Percentiles rank a stretch among this genome's conserved stretches.
These are phyloP conservation scores for Papiliotrema terrestris DNA, from an alignment of 1,284 basidiomycete genomes.

Conservation along the genomic window DNA sequence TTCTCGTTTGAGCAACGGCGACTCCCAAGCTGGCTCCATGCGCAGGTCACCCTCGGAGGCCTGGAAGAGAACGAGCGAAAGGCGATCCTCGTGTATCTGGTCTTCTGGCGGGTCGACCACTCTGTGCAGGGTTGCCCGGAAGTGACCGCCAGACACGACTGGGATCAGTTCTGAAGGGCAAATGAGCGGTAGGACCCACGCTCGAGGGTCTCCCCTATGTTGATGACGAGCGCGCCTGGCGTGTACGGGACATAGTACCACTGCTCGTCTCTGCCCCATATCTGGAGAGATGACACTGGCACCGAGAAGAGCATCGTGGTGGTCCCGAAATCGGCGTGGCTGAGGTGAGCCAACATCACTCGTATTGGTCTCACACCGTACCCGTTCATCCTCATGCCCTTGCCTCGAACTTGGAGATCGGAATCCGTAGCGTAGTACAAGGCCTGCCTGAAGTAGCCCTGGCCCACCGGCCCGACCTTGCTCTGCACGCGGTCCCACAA, in stretches of 20 bases:
- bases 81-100: slow-evolving; percentile 44
- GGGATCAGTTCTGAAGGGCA: no score
- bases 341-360: not conserved
- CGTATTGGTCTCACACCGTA: not conserved
- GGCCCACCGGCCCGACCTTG: slow-evolving; percentile 42
- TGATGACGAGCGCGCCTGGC: slow-evolving; percentile 36
- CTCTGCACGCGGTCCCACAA: slow-evolving; percentile 50
- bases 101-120: slow-evolving; percentile 49
- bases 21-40: slow-evolving; percentile 32
- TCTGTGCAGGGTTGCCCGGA: slow-evolving; percentile 49
- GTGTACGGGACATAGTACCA: slow-evolving; percentile 50
- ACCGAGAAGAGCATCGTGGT: slow-evolving; percentile 51
- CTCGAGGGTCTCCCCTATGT: slow-evolving; percentile 39
- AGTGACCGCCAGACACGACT: slow-evolving; percentile 40
- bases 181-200: no score
- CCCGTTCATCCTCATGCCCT: slow-evolving; percentile 48
- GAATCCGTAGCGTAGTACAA: slow-evolving; percentile 47
- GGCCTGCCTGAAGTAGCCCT: slow-evolving; percentile 50
- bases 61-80: slow-evolving; percentile 50
- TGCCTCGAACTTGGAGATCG: slow-evolving; percentile 39
- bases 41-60: slow-evolving; percentile 44
- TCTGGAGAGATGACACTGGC: slow-evolving; percentile 50
- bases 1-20: slow-evolving; percentile 36
- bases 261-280: slow-evolving; percentile 47
- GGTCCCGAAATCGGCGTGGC: slow-evolving; percentile 51